Evolutionary conservation across 257 asterid species (phyloP), one percentile per base, ranked within the genome.

Genomic region (Anisodus tanguticus): DNA sequence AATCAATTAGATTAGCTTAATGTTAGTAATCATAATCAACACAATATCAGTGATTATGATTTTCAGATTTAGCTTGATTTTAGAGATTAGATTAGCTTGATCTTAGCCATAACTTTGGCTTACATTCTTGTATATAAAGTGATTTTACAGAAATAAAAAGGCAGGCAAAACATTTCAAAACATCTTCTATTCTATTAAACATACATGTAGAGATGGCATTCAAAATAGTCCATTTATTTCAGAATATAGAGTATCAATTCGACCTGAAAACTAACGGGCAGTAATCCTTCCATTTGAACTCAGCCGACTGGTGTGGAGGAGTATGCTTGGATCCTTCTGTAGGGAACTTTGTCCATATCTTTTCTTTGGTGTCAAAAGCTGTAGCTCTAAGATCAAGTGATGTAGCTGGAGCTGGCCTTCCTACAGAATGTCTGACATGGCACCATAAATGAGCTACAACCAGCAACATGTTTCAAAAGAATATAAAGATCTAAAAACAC

Each of bases 231-330:
- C 19, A 37, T 51, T n/a, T 49, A 43, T 11, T 31, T 58, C 22
- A 10, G 43, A 16, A 19, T 35, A 69, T 16, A 66, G 68, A 37
- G 26, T 39, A 35, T 31, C 85, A 84, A 90, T 82, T 94, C 80
- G 63, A 93, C 99, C 99, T 94, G 93, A 95, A 95, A 88, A 94
- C 96, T 81, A 92, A 49, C 3, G 99, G 99, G 87, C 96, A 92
- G 87, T 95, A 95, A 85, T 95, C 99, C 85, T 95, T 95, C 98
- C 98, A 95, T 85, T 89, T 95, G 88, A 95, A 95, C 37, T 95
- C 99, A 78, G 91, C 88, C 12, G 98, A 94, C 80, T 90, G 98
- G 83, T 95, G 99, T 74, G 98, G 98, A 4, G 98, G 98, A 5
- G 98, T 95, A 60, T 93, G 93, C 86, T 94, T 95, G 7, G 99